Evolutionary conservation across 2,329 filamentous ascomycete species (phyloP).

Genomic region (Diaporthe velutina): DNA sequence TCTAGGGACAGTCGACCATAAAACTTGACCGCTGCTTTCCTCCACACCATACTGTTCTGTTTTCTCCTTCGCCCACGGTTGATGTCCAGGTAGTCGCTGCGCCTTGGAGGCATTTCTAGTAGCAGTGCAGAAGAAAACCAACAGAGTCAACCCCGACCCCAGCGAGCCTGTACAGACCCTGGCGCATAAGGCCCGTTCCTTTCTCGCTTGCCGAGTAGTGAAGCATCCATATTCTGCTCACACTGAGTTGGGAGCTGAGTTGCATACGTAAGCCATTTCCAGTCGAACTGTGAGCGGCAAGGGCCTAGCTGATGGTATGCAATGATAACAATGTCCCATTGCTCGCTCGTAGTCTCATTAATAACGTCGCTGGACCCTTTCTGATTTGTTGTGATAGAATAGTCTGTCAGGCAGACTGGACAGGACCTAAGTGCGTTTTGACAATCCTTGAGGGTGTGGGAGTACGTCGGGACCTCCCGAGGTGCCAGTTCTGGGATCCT

Average conservation of each 20-base stretch:
- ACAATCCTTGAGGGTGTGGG: not conserved
- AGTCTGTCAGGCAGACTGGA: slow-evolving; percentile 3
- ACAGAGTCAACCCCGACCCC: not conserved
- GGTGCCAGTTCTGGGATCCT: not conserved
- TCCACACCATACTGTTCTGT: not conserved
- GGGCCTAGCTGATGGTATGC: slow-evolving; percentile 13
- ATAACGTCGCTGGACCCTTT: not conserved
- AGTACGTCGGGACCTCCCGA: not conserved
- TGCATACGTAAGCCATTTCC: slow-evolving; percentile 20
- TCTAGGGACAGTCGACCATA: not conserved
- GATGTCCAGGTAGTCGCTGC: not conserved
- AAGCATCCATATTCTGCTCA: not conserved
- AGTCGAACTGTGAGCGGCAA: not conserved
- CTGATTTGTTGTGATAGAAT: not conserved
- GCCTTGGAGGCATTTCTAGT: not conserved
- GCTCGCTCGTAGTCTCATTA: not conserved
- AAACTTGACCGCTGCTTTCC: not conserved
- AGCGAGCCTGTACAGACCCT: slow-evolving; percentile 1
- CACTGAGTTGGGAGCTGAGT: not conserved
- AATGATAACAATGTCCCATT: not conserved
- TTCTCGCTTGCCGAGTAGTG: not conserved
- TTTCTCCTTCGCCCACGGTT: not conserved
- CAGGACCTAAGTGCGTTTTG: not conserved
- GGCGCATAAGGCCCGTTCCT: not conserved
- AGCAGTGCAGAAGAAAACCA: not conserved